A percentile compares a stretch with the other conserved stretches of the same genome.
Evolutionary conservation across 495 filamentous ascomycete genomes (phyloP).

Genomic region (Aspergillus sclerotioniger): DNA sequence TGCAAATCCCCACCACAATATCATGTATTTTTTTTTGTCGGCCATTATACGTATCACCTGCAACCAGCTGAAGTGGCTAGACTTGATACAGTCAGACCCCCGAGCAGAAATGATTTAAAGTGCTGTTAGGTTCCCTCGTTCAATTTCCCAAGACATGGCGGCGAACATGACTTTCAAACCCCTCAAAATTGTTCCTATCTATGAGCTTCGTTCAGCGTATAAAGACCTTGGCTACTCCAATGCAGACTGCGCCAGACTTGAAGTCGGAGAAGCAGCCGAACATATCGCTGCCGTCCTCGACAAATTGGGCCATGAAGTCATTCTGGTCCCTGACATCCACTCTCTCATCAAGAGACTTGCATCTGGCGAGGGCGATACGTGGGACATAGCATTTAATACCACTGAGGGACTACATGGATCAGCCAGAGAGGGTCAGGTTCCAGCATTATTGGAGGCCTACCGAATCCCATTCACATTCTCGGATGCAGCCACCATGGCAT

Average conservation of each 20-base stretch:
- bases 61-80: too few relatives aligned
- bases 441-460: slow-evolving; percentile 6
- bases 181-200: slow-evolving; percentile 4
- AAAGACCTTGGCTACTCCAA: not conserved
- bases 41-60: too few relatives aligned
- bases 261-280: not conserved
- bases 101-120: not conserved
- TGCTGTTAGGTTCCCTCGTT: not conserved
- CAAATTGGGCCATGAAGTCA: not conserved
- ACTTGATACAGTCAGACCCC: too few relatives aligned
- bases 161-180: not conserved
- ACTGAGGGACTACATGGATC: slow-evolving; percentile 3
- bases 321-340: not conserved
- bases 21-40: too few relatives aligned
- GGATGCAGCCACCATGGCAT: slow-evolving; percentile 5
- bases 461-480: slow-evolving; percentile 3
- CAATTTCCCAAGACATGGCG: not conserved
- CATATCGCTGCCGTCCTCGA: not conserved
- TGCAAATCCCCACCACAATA: too few relatives aligned
- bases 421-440: slow-evolving; percentile 3
- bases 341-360: not conserved
- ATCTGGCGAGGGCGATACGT: not conserved
- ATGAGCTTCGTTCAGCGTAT: not conserved
- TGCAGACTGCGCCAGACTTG: not conserved
- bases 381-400: slow-evolving; percentile 5